These are phyloP conservation scores for Polysphondylium violaceum DNA, from an alignment of 78 protist genomes.

Conservation along the genomic window DNA sequence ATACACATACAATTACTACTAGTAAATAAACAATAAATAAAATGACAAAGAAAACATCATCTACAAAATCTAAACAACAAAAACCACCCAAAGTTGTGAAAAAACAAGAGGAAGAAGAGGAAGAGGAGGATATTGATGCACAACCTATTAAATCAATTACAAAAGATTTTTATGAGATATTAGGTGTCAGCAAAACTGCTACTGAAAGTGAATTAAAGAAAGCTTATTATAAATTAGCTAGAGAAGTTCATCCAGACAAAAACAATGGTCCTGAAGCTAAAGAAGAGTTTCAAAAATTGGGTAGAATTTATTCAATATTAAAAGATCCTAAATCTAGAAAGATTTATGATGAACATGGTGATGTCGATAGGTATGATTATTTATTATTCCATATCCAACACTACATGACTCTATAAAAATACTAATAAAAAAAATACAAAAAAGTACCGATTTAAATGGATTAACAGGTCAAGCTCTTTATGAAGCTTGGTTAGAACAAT, in stretches of 20 bases:
- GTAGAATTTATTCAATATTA: conserved; percentile 44
- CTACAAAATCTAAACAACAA: too few relatives aligned
- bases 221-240: conserved; percentile 71
- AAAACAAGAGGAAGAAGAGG: neutral
- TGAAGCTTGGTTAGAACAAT: conserved; percentile 65
- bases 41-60: neutral
- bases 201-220: conserved; percentile 39
- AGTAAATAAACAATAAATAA: neutral
- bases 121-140: neutral
- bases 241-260: conserved; percentile 79
- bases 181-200: conserved; percentile 51
- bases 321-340: conserved; percentile 67
- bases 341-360: conserved; percentile 76
- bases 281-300: conserved; percentile 70
- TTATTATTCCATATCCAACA: neutral
- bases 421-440: neutral
- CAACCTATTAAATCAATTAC: conserved; percentile 27
- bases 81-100: neutral
- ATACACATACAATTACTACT: neutral
- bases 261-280: conserved; percentile 55
- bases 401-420: neutral
- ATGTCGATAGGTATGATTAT: conserved; percentile 16
- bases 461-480: conserved; percentile 55
- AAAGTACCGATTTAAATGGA: conserved; percentile 11
- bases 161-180: conserved; percentile 50